Evolutionary conservation across 1,284 basidiomycete genomes (phyloP).

Genomic region (Ustilago trichophora): DNA sequence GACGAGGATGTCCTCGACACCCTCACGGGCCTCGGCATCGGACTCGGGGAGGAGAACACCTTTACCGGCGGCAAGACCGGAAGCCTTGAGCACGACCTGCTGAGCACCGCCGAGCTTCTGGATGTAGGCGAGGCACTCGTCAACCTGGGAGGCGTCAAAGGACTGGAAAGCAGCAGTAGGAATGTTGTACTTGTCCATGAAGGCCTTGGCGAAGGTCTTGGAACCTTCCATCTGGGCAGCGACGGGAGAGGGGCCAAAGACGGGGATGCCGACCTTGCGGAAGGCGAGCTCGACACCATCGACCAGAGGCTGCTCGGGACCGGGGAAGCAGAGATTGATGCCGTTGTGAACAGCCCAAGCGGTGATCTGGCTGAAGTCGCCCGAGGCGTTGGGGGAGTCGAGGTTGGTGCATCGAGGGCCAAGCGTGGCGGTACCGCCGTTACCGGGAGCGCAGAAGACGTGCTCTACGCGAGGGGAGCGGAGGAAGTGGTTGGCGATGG

Average conservation of each 20-base stretch:
- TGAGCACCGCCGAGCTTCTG: slow-evolving; percentile 58
- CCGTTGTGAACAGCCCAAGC: slow-evolving; percentile 57
- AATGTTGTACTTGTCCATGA: slow-evolving; percentile 92
- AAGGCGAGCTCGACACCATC: slow-evolving; percentile 90
- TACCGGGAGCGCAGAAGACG: slow-evolving; percentile 83
- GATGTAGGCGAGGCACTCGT: slow-evolving; percentile 70
- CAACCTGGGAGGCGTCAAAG: slow-evolving; percentile 79
- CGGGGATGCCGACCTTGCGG: slow-evolving; percentile 85
- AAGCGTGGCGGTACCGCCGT: slow-evolving; percentile 79
- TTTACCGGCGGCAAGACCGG: slow-evolving; percentile 92
- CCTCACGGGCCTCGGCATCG: slow-evolving; percentile 80
- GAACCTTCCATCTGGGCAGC: slow-evolving; percentile 97
- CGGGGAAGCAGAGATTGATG: slow-evolving; percentile 83
- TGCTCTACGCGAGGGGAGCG: slow-evolving; percentile 81
- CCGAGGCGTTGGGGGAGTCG: slow-evolving; percentile 43
- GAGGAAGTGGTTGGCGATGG: slow-evolving; percentile 78
- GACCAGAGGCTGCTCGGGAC: slow-evolving; percentile 97
- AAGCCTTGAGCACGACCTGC: slow-evolving; percentile 84
- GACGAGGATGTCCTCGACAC: slow-evolving; percentile 86
- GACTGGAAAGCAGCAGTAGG: slow-evolving; percentile 88
- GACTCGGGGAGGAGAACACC: slow-evolving; percentile 91
- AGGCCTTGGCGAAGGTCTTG: slow-evolving; percentile 94
- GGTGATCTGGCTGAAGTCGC: slow-evolving; percentile 57
- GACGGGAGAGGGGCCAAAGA: slow-evolving; percentile 88
- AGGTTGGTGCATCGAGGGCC: slow-evolving; percentile 57